Evolutionary conservation across 805 yeast genomes (phyloP).

Genomic region (Yarrowia deformans): DNA sequence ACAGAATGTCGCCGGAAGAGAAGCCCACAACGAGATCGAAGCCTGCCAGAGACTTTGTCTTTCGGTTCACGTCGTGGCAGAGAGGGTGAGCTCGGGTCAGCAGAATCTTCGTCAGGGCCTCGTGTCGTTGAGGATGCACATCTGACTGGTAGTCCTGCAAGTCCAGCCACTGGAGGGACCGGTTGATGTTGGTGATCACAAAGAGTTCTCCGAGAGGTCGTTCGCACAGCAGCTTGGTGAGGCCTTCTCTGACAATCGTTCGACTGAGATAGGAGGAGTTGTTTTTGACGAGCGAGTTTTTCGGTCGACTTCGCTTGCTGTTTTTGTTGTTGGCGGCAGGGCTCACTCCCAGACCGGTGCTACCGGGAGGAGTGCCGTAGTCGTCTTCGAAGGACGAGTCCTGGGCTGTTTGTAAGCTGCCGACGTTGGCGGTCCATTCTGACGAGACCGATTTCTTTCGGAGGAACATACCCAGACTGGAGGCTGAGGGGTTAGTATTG

Average conservation of each 20-base stretch:
- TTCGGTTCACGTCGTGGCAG: slow-evolving; percentile 51
- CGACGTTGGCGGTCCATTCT: slow-evolving; percentile 3
- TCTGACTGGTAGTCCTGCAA: slow-evolving; percentile 41
- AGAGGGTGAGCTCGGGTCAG: slow-evolving; percentile 53
- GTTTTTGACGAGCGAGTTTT: slow-evolving; percentile 50
- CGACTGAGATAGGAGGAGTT: slow-evolving; percentile 53
- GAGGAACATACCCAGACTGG: slow-evolving; percentile 23
- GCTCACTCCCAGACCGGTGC: background rate
- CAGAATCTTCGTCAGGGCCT: slow-evolving; percentile 52
- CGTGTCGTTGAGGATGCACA: slow-evolving; percentile 45
- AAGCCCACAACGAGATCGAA: slow-evolving; percentile 67
- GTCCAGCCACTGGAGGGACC: slow-evolving; percentile 48
- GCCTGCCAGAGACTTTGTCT: slow-evolving; percentile 48
- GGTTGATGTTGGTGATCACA: slow-evolving; percentile 50
- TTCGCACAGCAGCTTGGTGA: slow-evolving; percentile 40
- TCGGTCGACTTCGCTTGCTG: slow-evolving; percentile 48
- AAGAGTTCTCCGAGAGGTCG: slow-evolving; percentile 48
- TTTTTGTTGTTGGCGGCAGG: slow-evolving; percentile 9
- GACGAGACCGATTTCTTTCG: slow-evolving; percentile 24
- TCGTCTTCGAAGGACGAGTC: slow-evolving; percentile 27
- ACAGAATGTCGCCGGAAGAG: slow-evolving; percentile 69
- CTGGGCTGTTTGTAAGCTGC: background rate
- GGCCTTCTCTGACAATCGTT: slow-evolving; percentile 50
- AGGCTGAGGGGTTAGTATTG: background rate
- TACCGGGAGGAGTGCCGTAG: slow-evolving; percentile 27